Evolutionary conservation across 164 flowering plant genomes (phyloP).

Genomic region (Euptelea pleiosperma): DNA sequence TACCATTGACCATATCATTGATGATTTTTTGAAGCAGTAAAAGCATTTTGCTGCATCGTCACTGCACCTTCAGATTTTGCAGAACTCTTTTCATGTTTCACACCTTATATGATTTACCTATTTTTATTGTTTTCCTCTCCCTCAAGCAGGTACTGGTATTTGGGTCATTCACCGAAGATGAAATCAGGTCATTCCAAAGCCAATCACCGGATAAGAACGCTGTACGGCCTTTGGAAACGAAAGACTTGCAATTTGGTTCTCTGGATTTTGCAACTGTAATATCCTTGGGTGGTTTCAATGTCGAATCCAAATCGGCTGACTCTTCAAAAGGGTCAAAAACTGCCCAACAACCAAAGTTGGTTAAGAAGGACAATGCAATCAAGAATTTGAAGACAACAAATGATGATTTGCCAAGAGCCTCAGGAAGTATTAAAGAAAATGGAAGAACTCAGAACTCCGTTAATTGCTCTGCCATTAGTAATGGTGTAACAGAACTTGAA

Average conservation of each 20-base stretch:
- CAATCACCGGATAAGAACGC: too few relatives aligned
- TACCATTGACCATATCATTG: not conserved
- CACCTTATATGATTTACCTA: not conserved
- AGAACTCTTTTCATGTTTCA: not conserved
- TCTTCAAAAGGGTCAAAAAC: slow-evolving; percentile 19
- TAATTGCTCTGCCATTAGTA: slow-evolving; percentile 16
- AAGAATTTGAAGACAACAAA: slow-evolving; percentile 13
- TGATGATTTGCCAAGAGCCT: slow-evolving; percentile 12
- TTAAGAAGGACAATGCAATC: slow-evolving; percentile 14
- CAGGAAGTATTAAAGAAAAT: slow-evolving; percentile 31
- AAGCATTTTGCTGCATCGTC: not conserved
- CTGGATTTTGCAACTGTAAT: slow-evolving; percentile 35
- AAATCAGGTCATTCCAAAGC: slow-evolving; percentile 44
- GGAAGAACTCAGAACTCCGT: slow-evolving; percentile 27
- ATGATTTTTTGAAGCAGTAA: not conserved
- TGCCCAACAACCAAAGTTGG: slow-evolving; percentile 12
- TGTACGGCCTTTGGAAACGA: too few relatives aligned
- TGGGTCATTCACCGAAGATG: slow-evolving; percentile 88
- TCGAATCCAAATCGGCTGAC: slow-evolving; percentile 20
- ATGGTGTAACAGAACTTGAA: slow-evolving; percentile 26
- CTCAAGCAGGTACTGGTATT: slow-evolving; percentile 51
- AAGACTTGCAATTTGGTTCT: slow-evolving; percentile 64
- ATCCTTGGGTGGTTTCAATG: slow-evolving; percentile 23
- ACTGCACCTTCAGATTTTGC: not conserved
- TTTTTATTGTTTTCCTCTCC: not conserved